A percentile compares a stretch with the other conserved stretches of the same genome.
Evolutionary conservation across 140 eudicot species (phyloP).

Genomic region (Anethum foeniculum): DNA sequence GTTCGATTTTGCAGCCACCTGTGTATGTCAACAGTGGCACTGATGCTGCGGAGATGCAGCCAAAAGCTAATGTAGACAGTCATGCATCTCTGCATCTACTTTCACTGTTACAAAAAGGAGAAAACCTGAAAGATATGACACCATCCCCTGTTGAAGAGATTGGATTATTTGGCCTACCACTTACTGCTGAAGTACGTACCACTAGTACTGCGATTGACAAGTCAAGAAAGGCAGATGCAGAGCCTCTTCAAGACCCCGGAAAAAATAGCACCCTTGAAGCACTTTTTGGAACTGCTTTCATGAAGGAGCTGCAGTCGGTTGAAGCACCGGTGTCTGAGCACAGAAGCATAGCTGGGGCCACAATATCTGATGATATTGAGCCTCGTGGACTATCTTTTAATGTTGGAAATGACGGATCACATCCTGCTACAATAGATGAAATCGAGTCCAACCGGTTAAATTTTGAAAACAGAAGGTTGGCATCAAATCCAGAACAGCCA

Average conservation of each 20-base stretch:
- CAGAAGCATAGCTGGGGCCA: slow-evolving; percentile 45
- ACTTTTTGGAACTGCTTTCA: slow-evolving; percentile 88
- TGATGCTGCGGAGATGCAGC: slow-evolving; percentile 25
- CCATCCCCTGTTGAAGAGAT: slow-evolving; percentile 17
- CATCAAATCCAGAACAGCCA: slow-evolving; percentile 28
- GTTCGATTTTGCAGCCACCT: slow-evolving; percentile 32
- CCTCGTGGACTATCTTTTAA: slow-evolving; percentile 28
- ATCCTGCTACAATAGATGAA: slow-evolving; percentile 29
- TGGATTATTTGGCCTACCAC: slow-evolving; percentile 20
- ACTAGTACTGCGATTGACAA: slow-evolving; percentile 15
- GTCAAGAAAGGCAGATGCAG: slow-evolving; percentile 30
- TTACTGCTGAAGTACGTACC: slow-evolving; percentile 17
- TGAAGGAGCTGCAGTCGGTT: slow-evolving; percentile 85
- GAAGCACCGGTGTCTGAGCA: slow-evolving; percentile 89
- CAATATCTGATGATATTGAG: slow-evolving; percentile 29
- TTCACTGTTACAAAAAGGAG: slow-evolving; percentile 65
- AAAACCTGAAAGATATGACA: slow-evolving; percentile 20
- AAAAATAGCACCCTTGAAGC: slow-evolving; percentile 74
- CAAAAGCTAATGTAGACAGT: slow-evolving; percentile 35
- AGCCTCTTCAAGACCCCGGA: slow-evolving; percentile 21
- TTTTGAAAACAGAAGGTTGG: slow-evolving; percentile 26
- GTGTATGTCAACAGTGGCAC: slow-evolving; percentile 22
- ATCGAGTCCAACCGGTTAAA: slow-evolving; percentile 25
- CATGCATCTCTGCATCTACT: slow-evolving; percentile 77
- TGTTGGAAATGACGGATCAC: slow-evolving; percentile 15